Evolutionary conservation across 176 grass and related monocot species (phyloP), one percentile per base, ranked within the genome.

Genomic region (Ampelocalamus luodianensis): DNA sequence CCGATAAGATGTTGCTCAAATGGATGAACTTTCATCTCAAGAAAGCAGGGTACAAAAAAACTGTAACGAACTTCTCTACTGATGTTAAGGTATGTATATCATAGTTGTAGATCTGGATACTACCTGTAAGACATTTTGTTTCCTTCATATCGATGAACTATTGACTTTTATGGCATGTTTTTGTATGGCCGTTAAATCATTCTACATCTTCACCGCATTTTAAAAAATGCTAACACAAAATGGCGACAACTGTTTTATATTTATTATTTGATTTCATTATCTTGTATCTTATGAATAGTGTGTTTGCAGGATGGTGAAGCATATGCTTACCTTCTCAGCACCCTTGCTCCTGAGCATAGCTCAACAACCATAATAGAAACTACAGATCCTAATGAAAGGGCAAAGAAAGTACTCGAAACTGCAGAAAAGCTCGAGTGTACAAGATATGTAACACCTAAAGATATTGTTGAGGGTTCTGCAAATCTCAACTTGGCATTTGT

Each of bases 11-110:
- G 91, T 85, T 98, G 84, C 93, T 98, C 40, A 98, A 98, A 93
- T 98, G 96, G 96, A 98, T 98, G 96, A 98, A 98, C 85, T 94
- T 95, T 80, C 96, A 95, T 93, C 90, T 98, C 72, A 95, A 93
- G 87, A 98, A 98, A 93, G 91, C 89, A 80, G 96, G 96, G 46
- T 98, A 98, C 73, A 87, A 93, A 75, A 98, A 98, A 93, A 95
- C 93, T 74, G 93, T 98, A 32, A 90, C 87, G 66, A 98, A 98
- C 85, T 98, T 98, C 88, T 98, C 96, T 60, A 90, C 96, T 74
- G 93, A 98, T 98, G 91, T 98, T 68, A 98, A 95, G 93, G 96
- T 93, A 55, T 46, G 79, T 22, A 77, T 77, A 63, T 62, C 50
- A 65, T 53, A 65, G 16, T 67, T 72, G 10, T 37, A 49, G 5